Conservation (phyloP, 352 stramenopile genomes). For the Pythium brachiatum region DNA sequence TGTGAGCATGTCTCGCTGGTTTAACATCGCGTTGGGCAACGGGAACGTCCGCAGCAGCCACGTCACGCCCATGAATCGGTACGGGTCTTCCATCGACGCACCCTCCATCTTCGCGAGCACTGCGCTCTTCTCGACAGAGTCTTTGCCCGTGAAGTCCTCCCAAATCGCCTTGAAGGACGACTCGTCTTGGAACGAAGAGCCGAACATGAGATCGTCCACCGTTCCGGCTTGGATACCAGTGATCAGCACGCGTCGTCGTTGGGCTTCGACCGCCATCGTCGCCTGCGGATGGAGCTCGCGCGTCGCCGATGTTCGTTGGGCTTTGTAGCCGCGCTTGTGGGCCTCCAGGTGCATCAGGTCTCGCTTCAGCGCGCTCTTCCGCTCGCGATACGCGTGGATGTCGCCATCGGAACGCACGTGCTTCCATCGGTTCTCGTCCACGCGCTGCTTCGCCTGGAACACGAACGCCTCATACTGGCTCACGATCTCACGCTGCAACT, state of each 20-base stretch:
- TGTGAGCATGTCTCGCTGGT: constrained; percentile 32
- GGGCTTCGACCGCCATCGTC: neutral
- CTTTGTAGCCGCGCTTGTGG: neutral
- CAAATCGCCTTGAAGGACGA: constrained; percentile 23
- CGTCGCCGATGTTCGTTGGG: neutral
- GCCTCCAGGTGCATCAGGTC: neutral
- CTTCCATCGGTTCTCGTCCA: constrained; percentile 40
- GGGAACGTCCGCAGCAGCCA: constrained; percentile 23
- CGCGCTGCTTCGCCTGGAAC: constrained; percentile 18
- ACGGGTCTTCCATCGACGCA: constrained; percentile 28
- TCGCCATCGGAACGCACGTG: constrained; percentile 17
- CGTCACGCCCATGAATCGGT: constrained; percentile 35
- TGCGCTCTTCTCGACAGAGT: constrained; percentile 29
- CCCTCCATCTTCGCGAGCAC: constrained; percentile 33
- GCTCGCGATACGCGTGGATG: constrained; percentile 38
- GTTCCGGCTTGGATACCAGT: constrained; percentile 37
- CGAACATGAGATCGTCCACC: constrained; percentile 57
- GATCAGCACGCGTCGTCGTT: constrained; percentile 26
- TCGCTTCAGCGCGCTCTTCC: constrained; percentile 9
- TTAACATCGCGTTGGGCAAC: constrained; percentile 40
- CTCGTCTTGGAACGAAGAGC: constrained; percentile 41
- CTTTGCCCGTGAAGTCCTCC: constrained; percentile 31
- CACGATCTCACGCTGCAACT: constrained; percentile 31
- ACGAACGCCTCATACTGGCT: constrained; percentile 40
- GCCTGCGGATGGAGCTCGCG: neutral